phyloP scores from a whole-genome alignment of 148 eudicot species.

The Persicaria maculosa region DNA sequence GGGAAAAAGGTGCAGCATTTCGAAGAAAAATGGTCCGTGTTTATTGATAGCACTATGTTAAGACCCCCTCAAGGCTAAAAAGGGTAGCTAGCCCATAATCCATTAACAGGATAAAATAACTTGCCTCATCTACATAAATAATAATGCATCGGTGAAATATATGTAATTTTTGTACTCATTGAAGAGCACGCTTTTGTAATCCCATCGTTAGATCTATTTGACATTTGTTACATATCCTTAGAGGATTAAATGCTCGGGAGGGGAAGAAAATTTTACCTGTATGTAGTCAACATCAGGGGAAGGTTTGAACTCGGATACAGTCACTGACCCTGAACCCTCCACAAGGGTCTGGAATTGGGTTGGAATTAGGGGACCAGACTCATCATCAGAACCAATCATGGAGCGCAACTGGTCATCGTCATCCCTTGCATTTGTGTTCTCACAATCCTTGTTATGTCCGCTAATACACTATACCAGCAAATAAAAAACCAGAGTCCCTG shows the following conservation, averaged over 20 bases:
- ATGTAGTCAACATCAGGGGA: conserved; percentile 85
- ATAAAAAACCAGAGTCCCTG: conserved; percentile 70
- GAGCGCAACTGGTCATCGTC: conserved; percentile 28
- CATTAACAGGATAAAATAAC: neutral
- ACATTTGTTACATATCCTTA: neutral
- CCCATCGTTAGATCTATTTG: neutral
- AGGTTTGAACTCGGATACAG: conserved; percentile 67
- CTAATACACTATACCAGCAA: conserved; percentile 78
- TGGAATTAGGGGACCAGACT: conserved; percentile 56
- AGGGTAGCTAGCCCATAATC: neutral
- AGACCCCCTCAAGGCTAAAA: neutral
- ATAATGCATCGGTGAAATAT: neutral
- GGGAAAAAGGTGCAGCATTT: neutral
- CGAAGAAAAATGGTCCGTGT: neutral
- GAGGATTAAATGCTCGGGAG: neutral
- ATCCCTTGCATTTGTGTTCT: conserved; percentile 30
- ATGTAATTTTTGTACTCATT: neutral
- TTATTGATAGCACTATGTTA: neutral
- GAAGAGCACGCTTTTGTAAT: neutral
- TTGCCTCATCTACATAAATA: neutral
- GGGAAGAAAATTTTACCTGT: conserved; percentile 48
- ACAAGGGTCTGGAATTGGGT: conserved; percentile 70
- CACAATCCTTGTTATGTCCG: conserved; percentile 46
- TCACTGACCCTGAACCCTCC: conserved; percentile 64
- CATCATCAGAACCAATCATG: conserved; percentile 85